These are phyloP conservation scores for Aschersonia sp. DNA, from an alignment of 2,329 filamentous ascomycete species.

Conservation along the genomic window DNA sequence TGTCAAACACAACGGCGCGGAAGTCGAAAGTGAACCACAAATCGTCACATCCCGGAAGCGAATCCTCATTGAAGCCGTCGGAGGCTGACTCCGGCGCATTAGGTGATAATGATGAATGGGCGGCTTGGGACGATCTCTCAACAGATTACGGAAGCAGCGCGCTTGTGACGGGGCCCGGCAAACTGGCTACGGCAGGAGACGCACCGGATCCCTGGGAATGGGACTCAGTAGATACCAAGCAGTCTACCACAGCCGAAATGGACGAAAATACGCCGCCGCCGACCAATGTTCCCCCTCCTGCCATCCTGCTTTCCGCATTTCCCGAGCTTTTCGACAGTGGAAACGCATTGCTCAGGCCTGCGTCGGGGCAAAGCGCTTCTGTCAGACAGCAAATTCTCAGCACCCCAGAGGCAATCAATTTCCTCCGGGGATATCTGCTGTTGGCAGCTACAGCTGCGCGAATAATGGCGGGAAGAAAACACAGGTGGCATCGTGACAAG, in stretches of 20 bases:
- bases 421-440: slow-evolving; percentile 49
- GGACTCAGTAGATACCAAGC: neutral
- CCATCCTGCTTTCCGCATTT: slow-evolving; percentile 65
- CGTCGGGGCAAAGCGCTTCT: slow-evolving; percentile 41
- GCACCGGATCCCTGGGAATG: neutral
- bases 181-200: neutral
- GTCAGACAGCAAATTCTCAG: slow-evolving; percentile 50
- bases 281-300: slow-evolving; percentile 79
- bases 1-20: no score
- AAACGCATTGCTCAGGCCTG: slow-evolving; percentile 50
- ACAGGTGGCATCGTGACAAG: slow-evolving; percentile 82
- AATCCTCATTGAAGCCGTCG: slow-evolving; percentile 17
- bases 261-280: slow-evolving; percentile 39
- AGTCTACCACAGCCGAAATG: slow-evolving; percentile 4
- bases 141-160: slow-evolving; percentile 4
- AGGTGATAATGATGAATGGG: slow-evolving; percentile 31
- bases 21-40: no score
- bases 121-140: slow-evolving; percentile 32
- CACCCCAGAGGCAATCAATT: slow-evolving; percentile 45
- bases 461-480: slow-evolving; percentile 69
- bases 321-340: slow-evolving; percentile 54
- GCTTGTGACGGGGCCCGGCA: slow-evolving; percentile 1
- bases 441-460: slow-evolving; percentile 57
- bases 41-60: slow-evolving; percentile 31
- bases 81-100: slow-evolving; percentile 7